These are phyloP conservation scores for Fusarium brachygibbosum DNA, from an alignment of 2,329 filamentous ascomycete species.

Conservation along the genomic window DNA sequence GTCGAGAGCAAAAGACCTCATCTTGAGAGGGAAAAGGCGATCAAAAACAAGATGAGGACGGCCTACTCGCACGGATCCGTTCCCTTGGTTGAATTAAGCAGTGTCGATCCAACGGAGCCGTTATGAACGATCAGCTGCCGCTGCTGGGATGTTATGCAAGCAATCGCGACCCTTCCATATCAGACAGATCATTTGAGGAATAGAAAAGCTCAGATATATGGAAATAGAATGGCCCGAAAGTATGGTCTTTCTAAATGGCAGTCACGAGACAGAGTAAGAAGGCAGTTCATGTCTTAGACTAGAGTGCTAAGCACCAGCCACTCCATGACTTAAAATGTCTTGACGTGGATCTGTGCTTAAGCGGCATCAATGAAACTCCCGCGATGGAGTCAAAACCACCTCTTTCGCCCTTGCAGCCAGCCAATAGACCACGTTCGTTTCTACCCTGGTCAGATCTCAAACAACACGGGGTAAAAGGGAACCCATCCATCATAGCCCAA, in stretches of 20 bases:
- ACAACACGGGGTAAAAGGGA: conserved; percentile 36
- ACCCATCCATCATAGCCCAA: not conserved
- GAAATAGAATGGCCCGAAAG: not conserved
- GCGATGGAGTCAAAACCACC: conserved; percentile 21
- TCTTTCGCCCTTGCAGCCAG: conserved; percentile 36
- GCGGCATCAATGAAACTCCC: conserved; percentile 43
- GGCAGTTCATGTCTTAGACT: not conserved
- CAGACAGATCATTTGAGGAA: conserved; percentile 8
- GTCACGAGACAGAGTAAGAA: not conserved
- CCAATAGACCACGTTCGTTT: conserved; percentile 25
- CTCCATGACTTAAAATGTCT: conserved; percentile 19
- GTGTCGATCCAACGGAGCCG: conserved; percentile 32
- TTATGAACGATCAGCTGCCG: conserved; percentile 27
- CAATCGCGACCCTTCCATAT: conserved; percentile 24
- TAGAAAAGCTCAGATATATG: not conserved
- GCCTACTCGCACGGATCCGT: not conserved
- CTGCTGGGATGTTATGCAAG: conserved; percentile 38
- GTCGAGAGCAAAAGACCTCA: not conserved
- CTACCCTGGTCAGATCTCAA: conserved; percentile 44
- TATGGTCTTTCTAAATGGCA: not conserved
- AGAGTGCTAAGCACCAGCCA: conserved; percentile 28
- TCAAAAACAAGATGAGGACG: not conserved
- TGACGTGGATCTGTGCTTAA: conserved; percentile 30
- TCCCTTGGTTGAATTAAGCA: conserved; percentile 25
- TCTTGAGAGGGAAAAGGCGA: not conserved